These are phyloP conservation scores for Cutaneotrichosporon cavernicola DNA, from an alignment of 1,284 basidiomycete genomes.

Conservation along the genomic window DNA sequence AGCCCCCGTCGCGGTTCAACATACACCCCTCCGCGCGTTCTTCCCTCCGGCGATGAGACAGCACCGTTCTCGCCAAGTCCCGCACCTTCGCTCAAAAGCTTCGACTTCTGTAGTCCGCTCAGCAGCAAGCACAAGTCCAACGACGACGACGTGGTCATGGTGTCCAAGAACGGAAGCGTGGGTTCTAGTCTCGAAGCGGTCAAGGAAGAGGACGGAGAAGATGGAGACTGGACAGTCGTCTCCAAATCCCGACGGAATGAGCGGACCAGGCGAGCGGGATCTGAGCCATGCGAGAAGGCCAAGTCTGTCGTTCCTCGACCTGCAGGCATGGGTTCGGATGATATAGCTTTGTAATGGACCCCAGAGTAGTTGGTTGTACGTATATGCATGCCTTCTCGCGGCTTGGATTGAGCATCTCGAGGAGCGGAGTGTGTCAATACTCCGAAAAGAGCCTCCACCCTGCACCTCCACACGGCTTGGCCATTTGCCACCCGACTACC, in stretches of 20 bases:
- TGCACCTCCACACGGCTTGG: neutral
- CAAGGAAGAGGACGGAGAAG: conserved; percentile 23
- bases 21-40: conserved; percentile 43
- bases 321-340: conserved; percentile 11
- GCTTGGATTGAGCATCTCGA: no score
- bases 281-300: conserved; percentile 19
- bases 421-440: neutral
- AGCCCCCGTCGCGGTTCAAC: conserved; percentile 38
- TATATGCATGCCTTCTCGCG: neutral
- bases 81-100: conserved; percentile 33
- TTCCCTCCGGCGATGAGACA: conserved; percentile 47
- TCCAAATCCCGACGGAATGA: neutral
- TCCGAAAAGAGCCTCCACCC: neutral
- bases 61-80: conserved; percentile 29
- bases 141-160: conserved; percentile 22
- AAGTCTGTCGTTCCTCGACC: conserved; percentile 1
- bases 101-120: conserved; percentile 48
- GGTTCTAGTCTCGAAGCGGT: conserved; percentile 21
- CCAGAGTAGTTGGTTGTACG: neutral
- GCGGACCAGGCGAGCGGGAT: conserved; percentile 19
- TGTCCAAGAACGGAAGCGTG: conserved; percentile 2
- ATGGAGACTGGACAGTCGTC: conserved; percentile 19
- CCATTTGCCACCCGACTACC: neutral
- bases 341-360: conserved; percentile 13
- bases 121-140: conserved; percentile 27